phyloP scores from a whole-genome alignment of 192 early-diverging fungal genomes.

The Linnemannia elongata region DNA sequence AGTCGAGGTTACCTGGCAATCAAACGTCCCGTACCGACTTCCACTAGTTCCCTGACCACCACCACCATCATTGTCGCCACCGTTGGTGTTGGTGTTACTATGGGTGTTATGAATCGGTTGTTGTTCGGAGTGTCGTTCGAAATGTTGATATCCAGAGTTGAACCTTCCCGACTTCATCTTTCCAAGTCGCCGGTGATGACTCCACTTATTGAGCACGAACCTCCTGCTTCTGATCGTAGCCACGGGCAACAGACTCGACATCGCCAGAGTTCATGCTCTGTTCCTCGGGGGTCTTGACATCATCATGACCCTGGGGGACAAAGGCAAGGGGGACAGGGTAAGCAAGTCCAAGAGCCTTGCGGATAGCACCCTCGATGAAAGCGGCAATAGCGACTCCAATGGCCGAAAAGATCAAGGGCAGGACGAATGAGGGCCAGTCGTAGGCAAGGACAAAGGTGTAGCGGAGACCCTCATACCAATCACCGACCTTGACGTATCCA shows the following conservation, averaged over 20 bases:
- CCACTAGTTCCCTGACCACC: slow-evolving; percentile 9
- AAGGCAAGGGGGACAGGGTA: slow-evolving; percentile 38
- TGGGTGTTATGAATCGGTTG: background rate
- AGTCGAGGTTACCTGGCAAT: slow-evolving; percentile 27
- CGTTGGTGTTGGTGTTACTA: background rate
- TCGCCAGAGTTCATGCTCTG: slow-evolving; percentile 25
- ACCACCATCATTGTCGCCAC: background rate
- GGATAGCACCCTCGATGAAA: slow-evolving; percentile 35
- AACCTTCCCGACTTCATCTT: slow-evolving; percentile 11
- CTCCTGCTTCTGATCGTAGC: slow-evolving; percentile 21
- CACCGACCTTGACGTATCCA: slow-evolving; percentile 50
- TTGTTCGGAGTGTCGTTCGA: background rate
- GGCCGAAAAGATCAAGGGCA: slow-evolving; percentile 44
- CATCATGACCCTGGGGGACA: slow-evolving; percentile 12
- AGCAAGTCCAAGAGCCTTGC: slow-evolving; percentile 38
- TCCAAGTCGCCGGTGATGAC: slow-evolving; percentile 7
- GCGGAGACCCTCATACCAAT: slow-evolving; percentile 39
- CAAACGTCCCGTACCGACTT: slow-evolving; percentile 21
- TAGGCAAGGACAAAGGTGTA: slow-evolving; percentile 51
- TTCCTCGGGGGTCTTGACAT: background rate
- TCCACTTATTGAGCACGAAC: background rate
- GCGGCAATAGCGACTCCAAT: slow-evolving; percentile 45
- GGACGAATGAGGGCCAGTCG: slow-evolving; percentile 57
- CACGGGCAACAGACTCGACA: slow-evolving; percentile 11
- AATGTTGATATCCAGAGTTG: background rate